Evolutionary conservation across 2,329 filamentous ascomycete genomes (phyloP), one percentile per base, ranked within the genome.

Genomic region (Colletotrichum sidae): DNA sequence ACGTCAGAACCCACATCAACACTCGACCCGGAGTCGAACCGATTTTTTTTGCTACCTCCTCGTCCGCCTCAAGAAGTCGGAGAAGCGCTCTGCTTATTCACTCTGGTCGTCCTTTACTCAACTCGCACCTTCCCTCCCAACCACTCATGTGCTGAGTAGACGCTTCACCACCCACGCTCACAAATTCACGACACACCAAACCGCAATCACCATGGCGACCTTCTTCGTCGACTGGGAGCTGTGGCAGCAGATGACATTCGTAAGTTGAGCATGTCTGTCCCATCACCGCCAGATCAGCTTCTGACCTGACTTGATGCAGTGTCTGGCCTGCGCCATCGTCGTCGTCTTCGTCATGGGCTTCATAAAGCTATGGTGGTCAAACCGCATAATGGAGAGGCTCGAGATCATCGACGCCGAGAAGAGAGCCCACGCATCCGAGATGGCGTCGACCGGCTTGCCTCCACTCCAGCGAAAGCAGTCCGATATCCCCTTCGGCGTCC

Each of bases 161-260:
- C 54, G 39, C 12, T 6, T 52, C 45, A 52, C 49, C 50, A 55
- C 41, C 25, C 33, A 42, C 34, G 6, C 34, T 17, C 41, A 41
- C n/a, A 35, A 37, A 17, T 45, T 35, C 34, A 37, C 45, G 34
- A 42, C 45, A 6, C 8, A 46, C 10, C 9, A 33, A 3, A 38
- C 38, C 41, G 17, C 53, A 10, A 41, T 45, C 44, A 56, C 69
- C 53, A 78, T 77, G 72, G 45, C 34, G 15, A 75, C 72, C 44
- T 92, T 93, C 77, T 93, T 92, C 77, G 72, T 82, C 46, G 83
- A 80, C 54, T 97, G 93, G 94, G 81, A 86, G 70, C 80, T 96
- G 72, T 97, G 94, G 94, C 88, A 96, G 83, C 89, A 97, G 81
- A 90, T 97, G 89, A 92, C 90, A 57, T 93, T 97, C 81, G 94